Conservation (phyloP, 257 asterid species). For the Gentiana dahurica region DNA sequence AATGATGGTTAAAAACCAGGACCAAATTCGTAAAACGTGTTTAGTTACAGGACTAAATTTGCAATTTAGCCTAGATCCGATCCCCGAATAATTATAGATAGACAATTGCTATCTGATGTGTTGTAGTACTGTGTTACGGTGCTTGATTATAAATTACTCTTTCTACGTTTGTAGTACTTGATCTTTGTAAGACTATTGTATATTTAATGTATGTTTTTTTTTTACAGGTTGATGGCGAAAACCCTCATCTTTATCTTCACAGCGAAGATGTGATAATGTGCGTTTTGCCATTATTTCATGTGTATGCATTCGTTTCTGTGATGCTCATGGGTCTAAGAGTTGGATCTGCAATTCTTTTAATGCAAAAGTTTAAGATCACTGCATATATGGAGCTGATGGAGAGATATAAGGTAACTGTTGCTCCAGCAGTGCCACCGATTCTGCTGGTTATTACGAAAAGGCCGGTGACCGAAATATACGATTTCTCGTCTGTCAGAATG, state of each 20-base stretch:
- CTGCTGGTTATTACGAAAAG: conserved; percentile 26
- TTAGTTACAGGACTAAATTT: too few species aligned
- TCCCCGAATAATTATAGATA: too few species aligned
- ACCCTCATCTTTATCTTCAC: conserved; percentile 24
- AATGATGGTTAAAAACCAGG: too few species aligned
- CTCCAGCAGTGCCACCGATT: conserved; percentile 31
- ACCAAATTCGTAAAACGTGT: too few species aligned
- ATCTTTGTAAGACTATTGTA: too few species aligned
- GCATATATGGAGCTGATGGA: conserved; percentile 18
- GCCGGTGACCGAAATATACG: conserved; percentile 15
- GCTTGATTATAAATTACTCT: too few species aligned
- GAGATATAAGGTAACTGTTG: conserved; percentile 25
- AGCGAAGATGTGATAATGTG: conserved; percentile 29
- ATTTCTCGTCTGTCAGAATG: conserved; percentile 25
- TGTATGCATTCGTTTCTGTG: conserved; percentile 22
- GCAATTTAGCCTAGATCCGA: too few species aligned
- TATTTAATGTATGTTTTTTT: too few species aligned
- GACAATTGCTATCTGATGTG: too few species aligned
- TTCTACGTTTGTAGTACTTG: too few species aligned
- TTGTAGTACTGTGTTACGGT: too few species aligned
- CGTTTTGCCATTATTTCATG: conserved; percentile 27
- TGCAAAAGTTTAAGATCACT: conserved; percentile 28
- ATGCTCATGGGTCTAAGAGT: conserved; percentile 26
- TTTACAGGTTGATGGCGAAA: conserved; percentile 29
- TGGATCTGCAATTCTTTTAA: conserved; percentile 26